Base-by-base conservation (phyloP, 805 yeast species). In the Gaillardinia entomophila region DNA sequence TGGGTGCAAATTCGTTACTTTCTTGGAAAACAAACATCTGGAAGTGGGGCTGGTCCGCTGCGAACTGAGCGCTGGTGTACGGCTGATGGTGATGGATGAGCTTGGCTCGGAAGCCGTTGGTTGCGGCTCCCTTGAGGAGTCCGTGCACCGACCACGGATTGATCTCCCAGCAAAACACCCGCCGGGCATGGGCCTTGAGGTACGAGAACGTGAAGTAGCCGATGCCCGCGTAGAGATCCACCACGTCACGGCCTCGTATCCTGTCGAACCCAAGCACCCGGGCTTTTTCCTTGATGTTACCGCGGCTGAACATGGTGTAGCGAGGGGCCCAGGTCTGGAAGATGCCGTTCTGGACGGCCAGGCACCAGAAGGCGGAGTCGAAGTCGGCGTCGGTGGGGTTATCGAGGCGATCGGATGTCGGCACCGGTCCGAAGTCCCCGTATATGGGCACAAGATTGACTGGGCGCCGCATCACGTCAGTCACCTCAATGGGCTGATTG, bases 131-230 rank as follows among this genome's bases (percentile, higher is more conserved):
- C 26, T 76, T 60, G 2, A 57, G 45, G 24, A 86, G 61, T 0
- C 94, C 96, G 42, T 79, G 77, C 3, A 82, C 69, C 28, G 90
- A 82, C 92, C 92, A 85, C 2, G 86, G 83, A 45, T 87, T 86
- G 27, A 86, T 54, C 40, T 86, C 96, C 86, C 95, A 86, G 48
- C 94, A 79, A 30, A 77, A 68, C 1, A 84, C 57, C 12, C 58
- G 51, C 6, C 56, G 46, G 2, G 87, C 85, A 1, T 70, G 68
- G 18, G 66, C 60, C 30, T 61, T 62, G 28, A 82, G 59, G 47
- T 87, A 86, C 28, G 84, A 68, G 16, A 87, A 57, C 5, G 88
- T 73, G 52, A 86, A 86, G 54, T 86, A 86, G 3, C 96, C 96
- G 30, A 86, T 87, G 0, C 96, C 96, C 19, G 83, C 78, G 51